These are phyloP conservation scores for Penicillium canescens DNA, from an alignment of 495 filamentous ascomycete species.

Conservation along the genomic window DNA sequence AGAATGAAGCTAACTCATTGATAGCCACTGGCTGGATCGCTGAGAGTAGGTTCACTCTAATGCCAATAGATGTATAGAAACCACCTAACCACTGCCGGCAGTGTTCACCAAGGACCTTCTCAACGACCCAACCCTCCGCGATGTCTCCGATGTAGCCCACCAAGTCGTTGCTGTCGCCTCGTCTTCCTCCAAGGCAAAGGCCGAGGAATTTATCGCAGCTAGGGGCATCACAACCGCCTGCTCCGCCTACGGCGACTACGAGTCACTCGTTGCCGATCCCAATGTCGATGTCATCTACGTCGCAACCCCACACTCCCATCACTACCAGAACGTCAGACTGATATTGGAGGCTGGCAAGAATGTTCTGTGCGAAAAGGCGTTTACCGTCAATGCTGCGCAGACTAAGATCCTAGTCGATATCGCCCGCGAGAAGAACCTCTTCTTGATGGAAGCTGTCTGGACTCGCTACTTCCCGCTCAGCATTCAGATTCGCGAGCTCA, in stretches of 20 bases:
- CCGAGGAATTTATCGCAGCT: slow-evolving; percentile 69
- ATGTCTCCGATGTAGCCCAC: slow-evolving; percentile 74
- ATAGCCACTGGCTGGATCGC: slow-evolving; percentile 79
- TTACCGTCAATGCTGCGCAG: slow-evolving; percentile 87
- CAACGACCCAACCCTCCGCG: slow-evolving; percentile 69
- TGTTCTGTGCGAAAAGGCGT: slow-evolving; percentile 90
- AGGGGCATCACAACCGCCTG: slow-evolving; percentile 63
- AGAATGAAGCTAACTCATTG: slow-evolving; percentile 16
- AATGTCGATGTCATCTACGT: slow-evolving; percentile 89
- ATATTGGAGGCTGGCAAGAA: slow-evolving; percentile 81
- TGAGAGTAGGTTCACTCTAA: slow-evolving; percentile 48
- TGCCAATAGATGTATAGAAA: neutral
- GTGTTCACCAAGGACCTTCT: slow-evolving; percentile 85
- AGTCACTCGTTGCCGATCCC: slow-evolving; percentile 72
- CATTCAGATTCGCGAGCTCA: slow-evolving; percentile 70
- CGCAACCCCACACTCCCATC: slow-evolving; percentile 92
- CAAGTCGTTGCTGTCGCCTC: slow-evolving; percentile 80
- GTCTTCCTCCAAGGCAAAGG: slow-evolving; percentile 67
- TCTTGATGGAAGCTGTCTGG: slow-evolving; percentile 98
- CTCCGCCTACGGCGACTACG: slow-evolving; percentile 79
- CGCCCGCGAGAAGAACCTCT: slow-evolving; percentile 77
- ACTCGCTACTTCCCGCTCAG: slow-evolving; percentile 87
- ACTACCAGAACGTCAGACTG: slow-evolving; percentile 88
- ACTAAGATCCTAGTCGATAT: slow-evolving; percentile 70
- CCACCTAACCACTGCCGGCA: slow-evolving; percentile 23